Base-by-base conservation (phyloP, 257 asterid species). In the Coffea eugenioides region DNA sequence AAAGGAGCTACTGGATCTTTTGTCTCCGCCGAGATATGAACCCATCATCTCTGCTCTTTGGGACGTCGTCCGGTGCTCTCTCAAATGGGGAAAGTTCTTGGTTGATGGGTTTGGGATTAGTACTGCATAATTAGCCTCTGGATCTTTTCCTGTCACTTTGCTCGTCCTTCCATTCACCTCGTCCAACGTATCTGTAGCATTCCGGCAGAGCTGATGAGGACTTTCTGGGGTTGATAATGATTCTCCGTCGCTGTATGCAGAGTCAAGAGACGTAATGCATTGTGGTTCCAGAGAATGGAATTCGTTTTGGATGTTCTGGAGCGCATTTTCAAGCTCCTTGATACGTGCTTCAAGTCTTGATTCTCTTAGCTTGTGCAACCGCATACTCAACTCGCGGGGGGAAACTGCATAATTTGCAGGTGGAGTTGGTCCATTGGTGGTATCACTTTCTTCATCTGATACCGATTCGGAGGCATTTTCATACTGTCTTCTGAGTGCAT, bases 351-450 rank as follows among this genome's bases (percentile, higher is more conserved):
- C 86, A 18, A 91, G 93, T 80, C 88, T 85, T 6, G 91, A 84
- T 82, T 92, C 92, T 66, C 85, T 85, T 81, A 91, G 59, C 86
- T 91, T 89, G 14, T 92, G 96, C 73, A 91, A 90, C 34, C 90
- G 85, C 71, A 86, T 78, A 74, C 87, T 89, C 83, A 92, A 87
- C 83, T 92, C 93, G 83, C 84, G 80, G 23, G 94, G 96, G 41
- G 89, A 87, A 85, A 91, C 91, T 36, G 90, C 86, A 48, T 88
- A 88, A 76, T 92, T 85, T 80, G 82, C 83, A 71, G 92, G 91
- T 48, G 76, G 82, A 45, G 82, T 79, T 84, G 43, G 71, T 45
- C 51, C 72, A 49, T 76, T 81, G 48, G 71, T 25, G 41, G 77
- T 76, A 21, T 46, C 84, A 71, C 79, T 83, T 54, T 86, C 80